Conservation (phyloP, 495 filamentous ascomycete genomes). For the Platismatia glauca region DNA sequence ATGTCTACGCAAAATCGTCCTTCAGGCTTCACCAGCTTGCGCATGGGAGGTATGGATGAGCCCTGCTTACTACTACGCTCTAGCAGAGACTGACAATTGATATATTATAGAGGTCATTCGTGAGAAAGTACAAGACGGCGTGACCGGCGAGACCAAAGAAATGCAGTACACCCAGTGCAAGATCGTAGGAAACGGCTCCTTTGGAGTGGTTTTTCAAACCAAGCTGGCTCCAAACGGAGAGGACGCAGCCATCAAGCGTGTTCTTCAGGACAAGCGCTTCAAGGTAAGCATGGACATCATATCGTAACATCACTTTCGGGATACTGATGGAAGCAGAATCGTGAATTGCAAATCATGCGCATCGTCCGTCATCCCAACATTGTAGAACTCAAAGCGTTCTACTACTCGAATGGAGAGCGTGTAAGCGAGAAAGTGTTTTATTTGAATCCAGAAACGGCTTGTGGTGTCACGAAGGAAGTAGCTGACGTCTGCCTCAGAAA, state of each 20-base stretch:
- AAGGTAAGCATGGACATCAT: slow-evolving; percentile 51
- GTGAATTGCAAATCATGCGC: slow-evolving; percentile 98
- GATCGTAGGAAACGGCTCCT: slow-evolving; percentile 99
- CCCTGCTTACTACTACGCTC: slow-evolving; percentile 8
- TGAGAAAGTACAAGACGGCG: slow-evolving; percentile 97
- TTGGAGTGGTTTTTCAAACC: slow-evolving; percentile 97
- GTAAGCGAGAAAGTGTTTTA: slow-evolving; percentile 45
- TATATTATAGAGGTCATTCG: slow-evolving; percentile 74
- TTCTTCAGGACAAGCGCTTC: slow-evolving; percentile 97
- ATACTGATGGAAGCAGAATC: slow-evolving; percentile 56
- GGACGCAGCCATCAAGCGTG: slow-evolving; percentile 97
- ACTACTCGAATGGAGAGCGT: slow-evolving; percentile 97
- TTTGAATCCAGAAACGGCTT: neutral
- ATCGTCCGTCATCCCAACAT: slow-evolving; percentile 98
- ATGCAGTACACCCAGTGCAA: slow-evolving; percentile 99
- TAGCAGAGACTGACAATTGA: slow-evolving; percentile 24
- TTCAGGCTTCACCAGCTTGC: slow-evolving; percentile 63
- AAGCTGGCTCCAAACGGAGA: slow-evolving; percentile 95
- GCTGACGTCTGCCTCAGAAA: slow-evolving; percentile 51
- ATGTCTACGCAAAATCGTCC: slow-evolving; percentile 67
- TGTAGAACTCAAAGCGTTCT: slow-evolving; percentile 97
- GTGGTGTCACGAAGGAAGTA: neutral
- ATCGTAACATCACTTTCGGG: slow-evolving; percentile 25
- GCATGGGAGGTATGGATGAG: slow-evolving; percentile 67
- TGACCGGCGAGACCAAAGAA: slow-evolving; percentile 91